Percentiles rank a stretch among this genome's conserved stretches.
These are phyloP conservation scores for Dryas drummondii DNA, from an alignment of 306 rosid genomes.

Conservation along the genomic window DNA sequence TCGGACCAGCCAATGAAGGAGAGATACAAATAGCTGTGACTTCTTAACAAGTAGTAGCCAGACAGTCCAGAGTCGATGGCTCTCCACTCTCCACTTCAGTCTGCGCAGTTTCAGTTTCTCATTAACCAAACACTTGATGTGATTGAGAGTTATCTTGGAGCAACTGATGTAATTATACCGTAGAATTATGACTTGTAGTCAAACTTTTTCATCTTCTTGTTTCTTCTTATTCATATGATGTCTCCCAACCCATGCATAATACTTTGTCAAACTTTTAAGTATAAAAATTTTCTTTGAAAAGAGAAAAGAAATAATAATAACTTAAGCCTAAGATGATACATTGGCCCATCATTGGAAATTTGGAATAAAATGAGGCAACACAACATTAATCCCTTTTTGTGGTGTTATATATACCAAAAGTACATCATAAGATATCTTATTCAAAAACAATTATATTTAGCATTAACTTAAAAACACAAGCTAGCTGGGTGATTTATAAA, in stretches of 20 bases:
- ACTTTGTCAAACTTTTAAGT: background rate
- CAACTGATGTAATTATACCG: slow-evolving; percentile 8
- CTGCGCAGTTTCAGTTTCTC: slow-evolving; percentile 4
- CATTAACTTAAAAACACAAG: no score
- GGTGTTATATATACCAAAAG: background rate
- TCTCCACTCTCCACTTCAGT: background rate
- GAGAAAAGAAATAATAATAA: background rate
- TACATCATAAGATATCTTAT: background rate
- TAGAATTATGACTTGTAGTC: background rate
- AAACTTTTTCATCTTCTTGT: background rate
- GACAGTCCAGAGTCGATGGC: background rate
- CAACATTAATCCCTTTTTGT: no score
- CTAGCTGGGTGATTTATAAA: background rate
- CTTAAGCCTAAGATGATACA: no score
- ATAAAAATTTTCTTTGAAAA: background rate
- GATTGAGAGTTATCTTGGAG: background rate
- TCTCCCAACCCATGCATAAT: background rate
- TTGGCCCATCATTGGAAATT: no score
- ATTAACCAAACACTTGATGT: background rate
- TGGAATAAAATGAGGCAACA: no score
- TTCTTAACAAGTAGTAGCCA: slow-evolving; percentile 21
- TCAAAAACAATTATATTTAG: background rate
- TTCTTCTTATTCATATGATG: background rate
- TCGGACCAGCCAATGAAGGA: slow-evolving; percentile 54
- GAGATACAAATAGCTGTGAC: slow-evolving; percentile 55